Evolutionary conservation across 345 rosid genomes (phyloP).

Genomic region (Aquilaria sinensis): DNA sequence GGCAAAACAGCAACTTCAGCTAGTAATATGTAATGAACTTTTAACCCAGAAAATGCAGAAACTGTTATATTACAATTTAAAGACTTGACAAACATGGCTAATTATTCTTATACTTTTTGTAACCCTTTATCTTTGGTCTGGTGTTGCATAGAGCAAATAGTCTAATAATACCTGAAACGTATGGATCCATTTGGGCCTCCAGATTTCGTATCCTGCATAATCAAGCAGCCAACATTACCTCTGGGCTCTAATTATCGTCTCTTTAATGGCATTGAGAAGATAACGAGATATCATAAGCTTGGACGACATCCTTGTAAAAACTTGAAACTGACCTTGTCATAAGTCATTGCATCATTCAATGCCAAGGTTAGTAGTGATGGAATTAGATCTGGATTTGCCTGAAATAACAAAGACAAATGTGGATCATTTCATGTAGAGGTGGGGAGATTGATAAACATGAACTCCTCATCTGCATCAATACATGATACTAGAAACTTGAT

Average conservation of each 20-base stretch:
- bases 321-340: conserved; percentile 66
- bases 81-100: neutral
- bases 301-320: neutral
- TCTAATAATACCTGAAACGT: conserved; percentile 56
- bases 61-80: neutral
- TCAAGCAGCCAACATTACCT: conserved; percentile 21
- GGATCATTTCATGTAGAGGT: neutral
- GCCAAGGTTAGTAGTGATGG: conserved; percentile 69
- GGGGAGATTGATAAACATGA: neutral
- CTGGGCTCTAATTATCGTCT: too few species aligned
- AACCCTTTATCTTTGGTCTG: neutral
- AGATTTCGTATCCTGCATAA: conserved; percentile 75
- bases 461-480: neutral
- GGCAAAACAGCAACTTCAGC: conserved; percentile 1
- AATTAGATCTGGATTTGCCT: conserved; percentile 65
- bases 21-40: neutral
- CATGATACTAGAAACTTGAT: neutral
- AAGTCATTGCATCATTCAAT: conserved; percentile 73
- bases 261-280: neutral
- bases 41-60: neutral
- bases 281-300: neutral
- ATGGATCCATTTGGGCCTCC: conserved; percentile 96
- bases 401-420: conserved; percentile 3
- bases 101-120: neutral
- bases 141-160: conserved; percentile 14